phyloP scores from a whole-genome alignment of 495 filamentous ascomycete genomes.

The Xylona heveae region DNA sequence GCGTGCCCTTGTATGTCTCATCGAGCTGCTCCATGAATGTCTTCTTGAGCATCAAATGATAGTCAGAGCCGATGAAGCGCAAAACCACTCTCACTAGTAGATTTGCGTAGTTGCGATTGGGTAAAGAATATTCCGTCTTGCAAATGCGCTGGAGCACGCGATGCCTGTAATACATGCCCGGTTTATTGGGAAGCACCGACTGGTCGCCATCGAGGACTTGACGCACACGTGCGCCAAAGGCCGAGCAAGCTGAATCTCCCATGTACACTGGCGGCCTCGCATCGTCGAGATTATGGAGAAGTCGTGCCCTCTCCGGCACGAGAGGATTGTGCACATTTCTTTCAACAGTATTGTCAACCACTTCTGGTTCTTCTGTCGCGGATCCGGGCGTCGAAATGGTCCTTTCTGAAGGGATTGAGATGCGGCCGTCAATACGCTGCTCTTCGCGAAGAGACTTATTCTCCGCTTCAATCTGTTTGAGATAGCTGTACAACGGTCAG shows the following conservation, averaged over 20 bases:
- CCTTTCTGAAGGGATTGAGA: no score
- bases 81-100: slow-evolving; percentile 6
- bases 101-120: slow-evolving; percentile 6
- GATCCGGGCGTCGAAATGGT: no score
- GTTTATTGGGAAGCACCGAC: no score
- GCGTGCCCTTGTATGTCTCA: background rate
- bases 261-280: slow-evolving; percentile 5
- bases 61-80: slow-evolving; percentile 7
- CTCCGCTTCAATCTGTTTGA: no score
- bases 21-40: slow-evolving; percentile 5
- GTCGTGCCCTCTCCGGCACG: no score
- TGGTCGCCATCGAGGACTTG: slow-evolving; percentile 6
- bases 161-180: no score
- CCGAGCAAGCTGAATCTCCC: slow-evolving; percentile 6
- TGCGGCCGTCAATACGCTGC: no score
- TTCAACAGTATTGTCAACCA: no score
- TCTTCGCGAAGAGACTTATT: no score
- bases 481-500: no score
- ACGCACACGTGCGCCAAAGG: slow-evolving; percentile 5
- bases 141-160: slow-evolving; percentile 4
- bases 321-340: slow-evolving; percentile 7
- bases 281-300: slow-evolving; percentile 4
- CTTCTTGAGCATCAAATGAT: slow-evolving; percentile 6
- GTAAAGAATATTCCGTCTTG: slow-evolving; percentile 6
- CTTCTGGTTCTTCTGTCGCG: no score